phyloP scores from a whole-genome alignment of 345 rosid genomes.

The Linum lewisii region DNA sequence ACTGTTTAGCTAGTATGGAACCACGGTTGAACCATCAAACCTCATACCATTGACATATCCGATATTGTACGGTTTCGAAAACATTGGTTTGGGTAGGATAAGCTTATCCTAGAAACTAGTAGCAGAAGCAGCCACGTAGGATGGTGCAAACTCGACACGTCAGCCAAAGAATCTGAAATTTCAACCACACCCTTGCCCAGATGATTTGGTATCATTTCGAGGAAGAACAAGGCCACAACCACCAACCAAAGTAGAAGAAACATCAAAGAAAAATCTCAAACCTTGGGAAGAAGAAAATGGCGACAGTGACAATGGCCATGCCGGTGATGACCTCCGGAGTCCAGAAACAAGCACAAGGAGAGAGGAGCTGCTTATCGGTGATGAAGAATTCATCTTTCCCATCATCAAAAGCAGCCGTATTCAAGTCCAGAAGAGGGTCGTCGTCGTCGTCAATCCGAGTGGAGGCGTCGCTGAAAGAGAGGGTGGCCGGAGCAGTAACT shows the following conservation, averaged over 20 bases:
- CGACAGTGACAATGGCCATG: not conserved
- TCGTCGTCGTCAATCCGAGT: not conserved
- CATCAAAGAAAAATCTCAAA: not conserved
- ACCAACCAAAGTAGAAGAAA: not conserved
- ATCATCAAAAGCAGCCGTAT: not conserved
- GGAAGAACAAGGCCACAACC: not conserved
- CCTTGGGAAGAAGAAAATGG: not conserved
- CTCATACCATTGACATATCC: no score
- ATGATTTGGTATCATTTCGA: not conserved
- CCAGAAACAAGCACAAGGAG: not conserved
- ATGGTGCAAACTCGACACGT: not conserved
- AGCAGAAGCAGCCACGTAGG: not conserved
- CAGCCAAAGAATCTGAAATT: not conserved
- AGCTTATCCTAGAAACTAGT: not conserved
- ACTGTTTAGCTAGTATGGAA: no score
- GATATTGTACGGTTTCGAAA: no score
- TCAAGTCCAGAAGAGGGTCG: not conserved
- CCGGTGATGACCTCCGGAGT: not conserved
- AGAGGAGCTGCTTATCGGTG: not conserved
- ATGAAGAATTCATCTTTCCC: not conserved
- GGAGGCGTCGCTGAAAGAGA: conserved; percentile 1
- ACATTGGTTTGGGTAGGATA: not conserved
- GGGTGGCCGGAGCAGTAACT: not conserved
- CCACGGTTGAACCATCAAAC: no score
- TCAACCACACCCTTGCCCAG: not conserved